Base-by-base conservation (phyloP, 768 basidiomycete species). In the Boletus pseudopeckii region DNA sequence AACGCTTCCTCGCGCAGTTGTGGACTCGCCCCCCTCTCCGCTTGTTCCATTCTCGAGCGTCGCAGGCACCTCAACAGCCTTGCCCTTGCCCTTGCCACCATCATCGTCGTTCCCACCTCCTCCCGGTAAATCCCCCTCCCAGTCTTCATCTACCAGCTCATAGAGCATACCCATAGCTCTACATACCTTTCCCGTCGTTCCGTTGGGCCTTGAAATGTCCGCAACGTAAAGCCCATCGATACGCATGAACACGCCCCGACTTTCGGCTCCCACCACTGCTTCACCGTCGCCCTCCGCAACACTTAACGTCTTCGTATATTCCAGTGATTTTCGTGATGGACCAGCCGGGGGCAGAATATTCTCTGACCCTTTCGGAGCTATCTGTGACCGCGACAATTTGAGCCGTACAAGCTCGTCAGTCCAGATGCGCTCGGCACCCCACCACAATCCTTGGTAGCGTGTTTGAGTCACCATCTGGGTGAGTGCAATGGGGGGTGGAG, bases 391-490 rank as follows among this genome's bases (percentile, higher is more conserved):
- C 1, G 84, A 79, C 24, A 87, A 69, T 62, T 90, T 90, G 45
- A 96, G 75, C 22, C 92, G 81, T 36, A 94, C 80, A 51, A 94
- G 79, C 57, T 96, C 92, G 54, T 88, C 89, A 5, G 79, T 74
- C 92, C 92, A 96, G 49, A 94, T 89, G 30, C 90, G 80, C 64
- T 94, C 92, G 1, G 85, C 82, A 8, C 93, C 93, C 86, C 88
- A 90, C 91, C 91, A 96, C 8, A 94, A 64, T 2, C 90, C 90
- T 63, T 92, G 88, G 64, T 83, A 91, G 39, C 83, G 75, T 45
- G 71, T 78, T 62, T 88, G 86, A 0, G 70, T 72, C 30, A 77
- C 64, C 1, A 63, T 66, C 45, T 77, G 73, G 8, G 57, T 48
- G 32, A 60, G 63, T 39, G 58, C 30, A 20, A 71, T 20, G 11